Evolutionary conservation across 345 rosid species (phyloP), one percentile per base, ranked within the genome.

Genomic region (Camelina laxa): DNA sequence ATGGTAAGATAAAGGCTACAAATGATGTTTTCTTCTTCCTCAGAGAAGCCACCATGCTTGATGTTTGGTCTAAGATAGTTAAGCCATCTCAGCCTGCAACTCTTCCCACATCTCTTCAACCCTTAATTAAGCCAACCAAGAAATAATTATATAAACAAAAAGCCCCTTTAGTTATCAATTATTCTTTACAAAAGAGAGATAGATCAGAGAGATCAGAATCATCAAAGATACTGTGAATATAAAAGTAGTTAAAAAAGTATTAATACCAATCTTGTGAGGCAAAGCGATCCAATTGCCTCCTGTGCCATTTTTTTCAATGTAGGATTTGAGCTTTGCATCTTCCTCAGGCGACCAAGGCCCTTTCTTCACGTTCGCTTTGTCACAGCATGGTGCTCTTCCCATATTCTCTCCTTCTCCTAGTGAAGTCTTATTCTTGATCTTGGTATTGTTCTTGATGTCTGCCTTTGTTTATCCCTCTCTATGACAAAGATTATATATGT

Each of bases 291-390:
- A 91, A 76, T 87, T 88, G 50, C 94, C 94, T 67, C 86, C 92
- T 20, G 90, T 89, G 59, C 95, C 95, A 67, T 76, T 74, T 20
- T 78, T 68, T 56, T 89, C 88, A 56, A 89, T 87, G 70, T 87
- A 87, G 17, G 80, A 70, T 80, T 89, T 89, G 80, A 89, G 95
- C 38, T 64, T 86, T 41, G 92, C 89, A 67, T 91, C 97, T 80
- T 91, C 97, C 75, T 88, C 94, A n/a, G 97, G 94, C 33, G 92
- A 91, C 97, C 93, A 91, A 49, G 96, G 90, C 3, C 96, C 96
- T 84, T 80, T 91, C 86, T 91, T 88, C 73, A 91, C 94, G 60
- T 82, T 87, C 31, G 89, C 86, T 70, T 88, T 88, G 80, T 91
- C 97, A 75, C 94, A 88, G 77, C 97, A 88, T 20, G 94, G 97